Evolutionary conservation across 208 protist genomes (phyloP), one percentile per base, ranked within the genome.

Genomic region (Crithidia mellificae): DNA sequence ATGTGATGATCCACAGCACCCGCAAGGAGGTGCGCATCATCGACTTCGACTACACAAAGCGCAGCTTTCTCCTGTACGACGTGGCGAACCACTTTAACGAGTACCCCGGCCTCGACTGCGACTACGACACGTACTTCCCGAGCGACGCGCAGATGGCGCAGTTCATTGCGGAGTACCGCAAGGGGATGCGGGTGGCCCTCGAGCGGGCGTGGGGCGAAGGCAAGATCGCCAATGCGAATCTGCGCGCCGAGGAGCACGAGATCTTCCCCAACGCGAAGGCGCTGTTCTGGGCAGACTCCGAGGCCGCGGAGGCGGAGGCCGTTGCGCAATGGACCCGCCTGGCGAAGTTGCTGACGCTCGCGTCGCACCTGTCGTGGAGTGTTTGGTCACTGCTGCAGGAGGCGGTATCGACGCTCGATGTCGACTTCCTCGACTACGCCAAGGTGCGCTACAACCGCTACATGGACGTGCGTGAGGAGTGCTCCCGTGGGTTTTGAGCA

Each of bases 71-170:
- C 56, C 61, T 92, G 0, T 98, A 93, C 68, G 94, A 98, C 57
- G 70, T 95, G 39, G 94, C 87, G 5, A 98, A 98, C 70, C 90
- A 97, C 80, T 95, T 98, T 61, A 91, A 92, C 72, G 94, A 98
- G 73, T 96, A 95, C 80, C 77, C 83, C 1, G 94, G 92, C 5
- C 79, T 96, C 4, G 89, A 97, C 36, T 95, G 90, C 73, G 83
- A 96, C 75, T 96, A 96, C 65, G 76, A 62, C 27, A 64, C 50
- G 15, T 87, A 88, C 68, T 97, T 94, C 65, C 94, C 94, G 5
- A 78, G 72, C 11, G 78, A 94, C 36, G 70, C 75, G n/a, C 73
- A 90, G 22, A 94, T 94, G 64, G 47, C 44, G 27, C 34, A 69
- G 6, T 96, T 98, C 68, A 78, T 98, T 17, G 49, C 36, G 19